Percentiles rank a stretch among this genome's conserved stretches.
Conservation (phyloP, 495 filamentous ascomycete species). For the Neurospora pannonica region DNA sequence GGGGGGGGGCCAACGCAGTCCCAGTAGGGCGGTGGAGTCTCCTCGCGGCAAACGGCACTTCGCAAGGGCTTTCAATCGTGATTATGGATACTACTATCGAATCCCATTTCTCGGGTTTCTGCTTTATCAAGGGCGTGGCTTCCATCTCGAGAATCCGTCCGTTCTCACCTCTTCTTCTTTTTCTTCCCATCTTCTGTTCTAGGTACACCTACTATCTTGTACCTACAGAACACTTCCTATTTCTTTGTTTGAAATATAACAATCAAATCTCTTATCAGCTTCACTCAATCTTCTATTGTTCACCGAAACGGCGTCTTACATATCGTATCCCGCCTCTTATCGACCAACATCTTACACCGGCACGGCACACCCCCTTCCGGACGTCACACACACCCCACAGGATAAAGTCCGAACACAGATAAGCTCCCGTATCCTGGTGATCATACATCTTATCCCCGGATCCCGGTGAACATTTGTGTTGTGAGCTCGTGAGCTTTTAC, state of each 20-base stretch:
- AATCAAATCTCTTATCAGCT: slow-evolving; percentile 6
- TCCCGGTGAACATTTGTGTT: neutral
- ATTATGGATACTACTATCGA: neutral
- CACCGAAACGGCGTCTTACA: neutral
- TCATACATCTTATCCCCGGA: neutral
- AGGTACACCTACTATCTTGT: neutral
- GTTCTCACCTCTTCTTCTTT: neutral
- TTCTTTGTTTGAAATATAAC: neutral
- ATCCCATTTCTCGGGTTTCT: neutral
- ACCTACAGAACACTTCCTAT: neutral
- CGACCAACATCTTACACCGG: slow-evolving; percentile 4
- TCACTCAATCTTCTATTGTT: neutral
- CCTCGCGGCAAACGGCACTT: neutral
- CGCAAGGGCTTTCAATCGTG: neutral
- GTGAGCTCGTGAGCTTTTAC: neutral
- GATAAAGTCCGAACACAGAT: neutral
- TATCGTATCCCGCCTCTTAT: neutral
- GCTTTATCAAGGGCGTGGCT: neutral
- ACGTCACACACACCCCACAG: neutral
- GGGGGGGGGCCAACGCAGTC: neutral
- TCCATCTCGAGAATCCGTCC: neutral
- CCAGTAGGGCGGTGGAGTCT: neutral
- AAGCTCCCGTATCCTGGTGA: neutral
- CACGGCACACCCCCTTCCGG: neutral
- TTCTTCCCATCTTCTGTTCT: neutral